These are phyloP conservation scores for Rhizoclosmatium globosum DNA, from an alignment of 192 early-diverging fungal species.

Conservation along the genomic window DNA sequence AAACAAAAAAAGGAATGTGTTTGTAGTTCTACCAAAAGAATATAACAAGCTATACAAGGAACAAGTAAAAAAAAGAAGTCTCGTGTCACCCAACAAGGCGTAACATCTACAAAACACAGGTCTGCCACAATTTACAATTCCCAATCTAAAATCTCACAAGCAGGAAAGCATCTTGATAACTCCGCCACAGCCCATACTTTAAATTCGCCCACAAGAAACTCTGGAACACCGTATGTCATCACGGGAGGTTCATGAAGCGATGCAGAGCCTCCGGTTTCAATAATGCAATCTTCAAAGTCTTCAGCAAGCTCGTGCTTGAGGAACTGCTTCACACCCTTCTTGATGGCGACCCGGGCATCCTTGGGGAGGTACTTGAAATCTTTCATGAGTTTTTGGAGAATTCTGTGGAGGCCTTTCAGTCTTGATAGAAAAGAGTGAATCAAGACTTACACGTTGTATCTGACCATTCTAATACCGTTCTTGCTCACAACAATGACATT, in stretches of 20 bases:
- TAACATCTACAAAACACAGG: too few species aligned
- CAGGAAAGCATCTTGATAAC: slow-evolving; percentile 31
- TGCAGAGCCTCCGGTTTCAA: neutral
- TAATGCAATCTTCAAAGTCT: slow-evolving; percentile 31
- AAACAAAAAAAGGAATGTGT: too few species aligned
- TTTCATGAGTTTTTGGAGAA: slow-evolving; percentile 27
- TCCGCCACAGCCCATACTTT: slow-evolving; percentile 24
- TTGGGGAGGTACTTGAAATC: slow-evolving; percentile 33
- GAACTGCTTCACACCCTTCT: slow-evolving; percentile 32
- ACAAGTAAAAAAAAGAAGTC: too few species aligned
- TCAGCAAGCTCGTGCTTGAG: slow-evolving; percentile 18
- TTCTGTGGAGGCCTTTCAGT: neutral
- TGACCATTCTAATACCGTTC: slow-evolving; percentile 7
- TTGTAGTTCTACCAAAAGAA: too few species aligned
- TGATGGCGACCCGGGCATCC: slow-evolving; percentile 32
- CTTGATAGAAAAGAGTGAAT: neutral
- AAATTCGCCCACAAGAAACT: slow-evolving; percentile 18
- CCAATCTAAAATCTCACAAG: slow-evolving; percentile 15
- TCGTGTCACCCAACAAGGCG: too few species aligned
- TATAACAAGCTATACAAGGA: too few species aligned
- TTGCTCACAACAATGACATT: slow-evolving; percentile 11
- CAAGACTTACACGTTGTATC: slow-evolving; percentile 19
- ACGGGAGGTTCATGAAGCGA: neutral
- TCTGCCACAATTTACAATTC: neutral
- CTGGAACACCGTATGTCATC: slow-evolving; percentile 31